Base-by-base conservation (phyloP, 805 yeast genomes). In the Candida tammaniensis region DNA sequence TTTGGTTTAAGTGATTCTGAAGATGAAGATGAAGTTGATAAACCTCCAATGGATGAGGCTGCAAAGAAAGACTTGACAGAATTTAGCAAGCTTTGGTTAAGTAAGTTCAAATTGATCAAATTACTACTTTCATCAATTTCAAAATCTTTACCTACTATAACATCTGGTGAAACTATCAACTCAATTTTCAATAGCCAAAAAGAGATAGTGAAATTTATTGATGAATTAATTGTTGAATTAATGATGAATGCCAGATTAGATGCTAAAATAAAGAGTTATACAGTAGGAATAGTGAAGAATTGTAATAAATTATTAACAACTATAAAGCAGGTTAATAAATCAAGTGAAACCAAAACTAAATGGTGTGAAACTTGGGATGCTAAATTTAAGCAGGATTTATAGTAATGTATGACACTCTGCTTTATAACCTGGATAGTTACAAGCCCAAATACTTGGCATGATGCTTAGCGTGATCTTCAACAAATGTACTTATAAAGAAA, bases 391-490 rank as follows among this genome's bases (percentile, higher is more conserved):
- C 11, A 17, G 12, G 17, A 17, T 14, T 17, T 55, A 14, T 16
- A 7, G 14, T 12, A 18, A 15, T 16, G 11, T 30, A 51, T 27
- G 7, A 17, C 10, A 21, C 30, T 5, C 4, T 11, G 22, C 9
- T 5, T 24, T 17, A 24, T 18, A 17, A 8, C 16, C 21, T 17
- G 15, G 16, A 20, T 27, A 18, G 38, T 24, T 35, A 35, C 22
- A 33, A 33, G 14, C 72, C 71, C 42, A 77, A 62, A 39, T 76
- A 70, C 57, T 82, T 80, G 7, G 95, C 94, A 51, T 93, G 97
- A 57, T 82, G 91, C 40, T 74, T 77, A 23, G 95, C 86, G 57
- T 93, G 98, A 22, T 79, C 85, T 36, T 75, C 82, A 9, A 82
- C 82, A 59, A 88, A 89, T 0, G 86, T 61, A 33, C 89, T 73